phyloP scores from a whole-genome alignment of 768 basidiomycete species.

The Leucosporidium creatinivorum region DNA sequence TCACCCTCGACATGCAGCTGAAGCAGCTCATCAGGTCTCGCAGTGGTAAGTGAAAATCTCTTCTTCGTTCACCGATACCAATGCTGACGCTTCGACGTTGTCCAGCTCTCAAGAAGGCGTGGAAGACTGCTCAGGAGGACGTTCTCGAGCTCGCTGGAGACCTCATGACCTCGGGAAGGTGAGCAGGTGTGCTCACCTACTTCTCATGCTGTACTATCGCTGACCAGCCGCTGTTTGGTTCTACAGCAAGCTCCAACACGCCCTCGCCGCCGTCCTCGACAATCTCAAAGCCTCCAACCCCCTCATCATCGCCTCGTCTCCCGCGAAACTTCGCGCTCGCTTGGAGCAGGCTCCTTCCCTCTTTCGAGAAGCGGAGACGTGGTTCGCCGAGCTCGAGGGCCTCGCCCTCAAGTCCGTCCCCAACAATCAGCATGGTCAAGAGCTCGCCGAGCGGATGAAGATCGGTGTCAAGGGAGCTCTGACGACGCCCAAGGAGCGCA shows the following conservation, averaged over 20 bases:
- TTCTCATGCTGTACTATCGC: too few relatives aligned
- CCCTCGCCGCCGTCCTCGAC: background rate
- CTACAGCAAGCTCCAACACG: background rate
- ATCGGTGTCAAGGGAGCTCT: background rate
- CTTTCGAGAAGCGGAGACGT: too few relatives aligned
- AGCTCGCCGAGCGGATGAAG: background rate
- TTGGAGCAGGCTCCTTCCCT: background rate
- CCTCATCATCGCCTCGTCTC: background rate
- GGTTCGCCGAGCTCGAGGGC: background rate
- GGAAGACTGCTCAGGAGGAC: background rate
- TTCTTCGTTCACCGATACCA: too few relatives aligned
- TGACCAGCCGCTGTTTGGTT: background rate
- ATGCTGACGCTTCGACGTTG: too few relatives aligned
- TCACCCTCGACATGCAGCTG: background rate
- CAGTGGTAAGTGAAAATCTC: background rate
- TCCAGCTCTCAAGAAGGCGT: background rate
- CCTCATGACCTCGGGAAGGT: background rate
- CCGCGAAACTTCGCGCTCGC: background rate
- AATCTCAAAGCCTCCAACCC: background rate
- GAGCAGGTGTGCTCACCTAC: too few relatives aligned
- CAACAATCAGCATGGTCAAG: background rate
- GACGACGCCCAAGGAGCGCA: background rate
- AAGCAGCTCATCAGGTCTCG: background rate
- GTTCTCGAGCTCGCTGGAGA: background rate
- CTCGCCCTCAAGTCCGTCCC: background rate